phyloP scores from a whole-genome alignment of 2,329 filamentous ascomycete genomes.

The Penicillium vulpinum region DNA sequence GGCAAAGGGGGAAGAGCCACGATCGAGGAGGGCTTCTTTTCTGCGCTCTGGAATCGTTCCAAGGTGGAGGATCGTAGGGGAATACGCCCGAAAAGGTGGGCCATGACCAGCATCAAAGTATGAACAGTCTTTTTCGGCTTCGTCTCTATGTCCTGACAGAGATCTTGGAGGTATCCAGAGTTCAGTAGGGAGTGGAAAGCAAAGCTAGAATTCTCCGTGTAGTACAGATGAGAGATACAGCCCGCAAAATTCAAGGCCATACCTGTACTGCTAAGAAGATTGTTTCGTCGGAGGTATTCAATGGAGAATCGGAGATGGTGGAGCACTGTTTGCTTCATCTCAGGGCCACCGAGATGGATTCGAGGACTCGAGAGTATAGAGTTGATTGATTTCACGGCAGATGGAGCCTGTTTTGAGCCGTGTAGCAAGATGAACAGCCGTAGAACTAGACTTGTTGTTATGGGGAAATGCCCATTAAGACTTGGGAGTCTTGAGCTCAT shows the following conservation, averaged over 20 bases:
- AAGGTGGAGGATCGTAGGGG: constrained; percentile 48
- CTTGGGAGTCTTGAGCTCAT: constrained; percentile 73
- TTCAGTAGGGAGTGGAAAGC: constrained; percentile 74
- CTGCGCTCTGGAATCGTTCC: constrained; percentile 40
- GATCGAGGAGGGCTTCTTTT: constrained; percentile 61
- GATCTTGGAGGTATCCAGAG: constrained; percentile 66
- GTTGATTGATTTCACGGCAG: constrained; percentile 62
- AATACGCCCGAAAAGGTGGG: constrained; percentile 67
- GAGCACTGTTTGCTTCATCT: constrained; percentile 67
- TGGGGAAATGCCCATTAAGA: constrained; percentile 74
- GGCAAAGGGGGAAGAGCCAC: constrained; percentile 68
- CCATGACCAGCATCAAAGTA: constrained; percentile 67
- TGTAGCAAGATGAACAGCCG: constrained; percentile 67
- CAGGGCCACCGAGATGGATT: constrained; percentile 68
- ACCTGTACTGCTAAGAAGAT: constrained; percentile 62
- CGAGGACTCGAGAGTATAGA: constrained; percentile 69
- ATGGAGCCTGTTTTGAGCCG: constrained; percentile 63
- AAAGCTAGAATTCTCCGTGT: constrained; percentile 72
- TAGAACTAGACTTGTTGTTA: constrained; percentile 71
- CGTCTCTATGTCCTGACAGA: constrained; percentile 60
- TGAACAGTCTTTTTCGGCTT: constrained; percentile 54
- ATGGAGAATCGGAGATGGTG: constrained; percentile 80
- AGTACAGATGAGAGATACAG: constrained; percentile 71
- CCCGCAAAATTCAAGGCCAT: constrained; percentile 71
- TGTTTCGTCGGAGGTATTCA: constrained; percentile 71